Evolutionary conservation across 352 stramenopile species (phyloP).

Genomic region (Phytophthora rubi): DNA sequence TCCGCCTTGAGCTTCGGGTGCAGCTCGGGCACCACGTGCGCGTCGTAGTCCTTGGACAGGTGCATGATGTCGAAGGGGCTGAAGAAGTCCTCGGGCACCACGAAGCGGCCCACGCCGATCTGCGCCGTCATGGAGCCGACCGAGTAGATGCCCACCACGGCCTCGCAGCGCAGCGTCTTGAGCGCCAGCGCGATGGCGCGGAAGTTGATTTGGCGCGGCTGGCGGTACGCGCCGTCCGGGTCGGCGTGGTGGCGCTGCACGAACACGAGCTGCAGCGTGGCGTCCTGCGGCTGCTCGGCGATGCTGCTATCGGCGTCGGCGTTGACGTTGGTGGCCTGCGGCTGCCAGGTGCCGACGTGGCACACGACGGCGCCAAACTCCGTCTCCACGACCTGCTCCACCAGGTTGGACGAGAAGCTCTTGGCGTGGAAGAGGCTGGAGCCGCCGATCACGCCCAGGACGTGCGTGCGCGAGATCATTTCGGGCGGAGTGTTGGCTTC

Average conservation of each 20-base stretch:
- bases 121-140: slow-evolving; percentile 82
- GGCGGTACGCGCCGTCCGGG: slow-evolving; percentile 74
- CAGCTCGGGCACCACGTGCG: slow-evolving; percentile 84
- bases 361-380: slow-evolving; percentile 70
- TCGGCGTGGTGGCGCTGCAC: slow-evolving; percentile 87
- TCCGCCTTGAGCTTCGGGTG: slow-evolving; percentile 48
- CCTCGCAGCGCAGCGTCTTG: slow-evolving; percentile 61
- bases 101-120: slow-evolving; percentile 43
- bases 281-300: slow-evolving; percentile 4
- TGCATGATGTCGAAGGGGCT: slow-evolving; percentile 89
- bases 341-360: slow-evolving; percentile 61
- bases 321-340: not conserved
- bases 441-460: slow-evolving; percentile 87
- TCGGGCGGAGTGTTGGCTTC: not conserved
- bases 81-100: slow-evolving; percentile 90
- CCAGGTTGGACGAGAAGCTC: slow-evolving; percentile 58
- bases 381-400: slow-evolving; percentile 67
- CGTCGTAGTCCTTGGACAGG: slow-evolving; percentile 82
- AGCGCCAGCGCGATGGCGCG: slow-evolving; percentile 73
- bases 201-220: slow-evolving; percentile 90
- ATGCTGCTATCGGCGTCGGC: slow-evolving; percentile 7
- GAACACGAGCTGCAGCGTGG: slow-evolving; percentile 74
- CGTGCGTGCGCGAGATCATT: slow-evolving; percentile 35
- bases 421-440: slow-evolving; percentile 88
- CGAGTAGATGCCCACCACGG: slow-evolving; percentile 87